Evolutionary conservation across 306 rosid species (phyloP).

Genomic region (Chamaecrista fasciculata): DNA sequence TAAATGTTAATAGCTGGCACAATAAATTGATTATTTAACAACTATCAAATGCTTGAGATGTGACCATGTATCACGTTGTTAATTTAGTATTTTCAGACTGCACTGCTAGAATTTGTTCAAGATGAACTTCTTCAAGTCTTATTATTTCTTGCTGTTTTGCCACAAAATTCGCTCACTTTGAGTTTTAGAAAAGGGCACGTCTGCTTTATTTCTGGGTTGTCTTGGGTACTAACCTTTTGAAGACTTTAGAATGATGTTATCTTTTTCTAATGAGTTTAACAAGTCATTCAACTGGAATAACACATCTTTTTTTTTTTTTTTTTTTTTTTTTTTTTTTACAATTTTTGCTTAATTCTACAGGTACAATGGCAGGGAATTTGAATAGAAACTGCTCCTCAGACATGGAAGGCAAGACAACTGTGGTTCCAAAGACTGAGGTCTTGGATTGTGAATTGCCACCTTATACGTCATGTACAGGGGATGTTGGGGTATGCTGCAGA

Average conservation of each 20-base stretch:
- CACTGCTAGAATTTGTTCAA: not conserved
- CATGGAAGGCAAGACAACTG: conserved; percentile 35
- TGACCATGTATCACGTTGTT: not conserved
- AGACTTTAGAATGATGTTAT: not conserved
- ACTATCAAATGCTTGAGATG: not conserved
- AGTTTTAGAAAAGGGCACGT: not conserved
- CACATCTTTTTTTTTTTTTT: not conserved
- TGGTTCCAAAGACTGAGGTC: conserved; percentile 64
- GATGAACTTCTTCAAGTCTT: not conserved
- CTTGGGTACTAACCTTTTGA: not conserved
- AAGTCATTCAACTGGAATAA: conserved; percentile 1
- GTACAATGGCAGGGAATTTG: conserved; percentile 40
- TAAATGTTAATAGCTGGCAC: not conserved
- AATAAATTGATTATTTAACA: not conserved
- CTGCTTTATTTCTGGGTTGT: not conserved
- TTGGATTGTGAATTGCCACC: conserved; percentile 54
- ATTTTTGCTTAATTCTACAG: conserved; percentile 31
- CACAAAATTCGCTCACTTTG: not conserved
- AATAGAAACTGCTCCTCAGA: conserved; percentile 31
- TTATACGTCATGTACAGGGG: conserved; percentile 35
- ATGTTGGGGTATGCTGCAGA: conserved; percentile 53
- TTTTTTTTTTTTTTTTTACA: not conserved
- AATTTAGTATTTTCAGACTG: not conserved
- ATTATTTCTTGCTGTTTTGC: not conserved
- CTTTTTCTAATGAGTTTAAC: not conserved